Conservation (phyloP, 1,284 basidiomycete genomes). For the Ustilago bromivora region DNA sequence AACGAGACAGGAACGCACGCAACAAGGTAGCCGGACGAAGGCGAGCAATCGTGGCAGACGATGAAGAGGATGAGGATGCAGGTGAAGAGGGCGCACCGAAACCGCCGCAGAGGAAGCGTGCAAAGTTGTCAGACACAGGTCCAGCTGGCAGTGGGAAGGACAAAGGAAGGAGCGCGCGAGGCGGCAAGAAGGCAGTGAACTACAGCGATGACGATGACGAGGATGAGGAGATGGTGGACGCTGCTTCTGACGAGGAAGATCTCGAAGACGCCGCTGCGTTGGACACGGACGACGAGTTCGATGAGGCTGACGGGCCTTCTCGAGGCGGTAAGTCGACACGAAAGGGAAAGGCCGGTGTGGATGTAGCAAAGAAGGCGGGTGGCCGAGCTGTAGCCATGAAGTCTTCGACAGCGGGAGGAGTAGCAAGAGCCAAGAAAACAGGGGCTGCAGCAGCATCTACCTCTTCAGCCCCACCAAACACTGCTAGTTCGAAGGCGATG, state of each 20-base stretch:
- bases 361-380: constrained; percentile 10
- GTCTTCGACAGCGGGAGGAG: constrained; percentile 4
- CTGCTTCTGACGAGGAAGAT: constrained; percentile 34
- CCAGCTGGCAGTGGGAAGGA: not conserved
- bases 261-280: constrained; percentile 15
- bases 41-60: constrained; percentile 22
- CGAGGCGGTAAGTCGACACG: constrained; percentile 8
- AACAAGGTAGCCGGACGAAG: constrained; percentile 15
- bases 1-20: constrained; percentile 17
- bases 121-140: constrained; percentile 10
- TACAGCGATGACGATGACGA: constrained; percentile 30
- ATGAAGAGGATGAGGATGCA: constrained; percentile 22
- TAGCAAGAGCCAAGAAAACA: constrained; percentile 15
- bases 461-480: constrained; percentile 2
- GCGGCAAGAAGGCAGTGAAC: constrained; percentile 11
- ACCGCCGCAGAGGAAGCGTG: constrained; percentile 31
- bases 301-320: constrained; percentile 4
- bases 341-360: constrained; percentile 2
- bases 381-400: constrained; percentile 6
- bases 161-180: constrained; percentile 5
- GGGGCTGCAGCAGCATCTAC: not conserved
- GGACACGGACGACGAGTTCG: constrained; percentile 29
- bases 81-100: not conserved
- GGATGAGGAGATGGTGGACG: constrained; percentile 39
- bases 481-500: constrained; percentile 23